phyloP scores from a whole-genome alignment of 2,329 filamentous ascomycete genomes.

The Colletotrichum sp. region DNA sequence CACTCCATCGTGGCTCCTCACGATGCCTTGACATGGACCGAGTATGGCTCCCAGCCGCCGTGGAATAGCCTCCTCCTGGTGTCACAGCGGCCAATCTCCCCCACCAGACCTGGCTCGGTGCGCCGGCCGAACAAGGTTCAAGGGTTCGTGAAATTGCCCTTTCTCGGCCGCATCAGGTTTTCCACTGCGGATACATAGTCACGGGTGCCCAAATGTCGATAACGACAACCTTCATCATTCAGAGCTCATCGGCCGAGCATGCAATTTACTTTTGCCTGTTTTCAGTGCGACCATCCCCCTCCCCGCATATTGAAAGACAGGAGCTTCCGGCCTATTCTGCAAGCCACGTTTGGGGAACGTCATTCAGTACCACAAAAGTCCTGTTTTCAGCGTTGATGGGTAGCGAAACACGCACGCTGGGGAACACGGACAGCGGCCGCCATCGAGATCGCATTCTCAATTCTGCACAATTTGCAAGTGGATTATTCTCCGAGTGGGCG shows the following conservation, averaged over 20 bases:
- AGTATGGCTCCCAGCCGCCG: background rate
- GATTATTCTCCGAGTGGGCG: background rate
- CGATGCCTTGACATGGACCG: background rate
- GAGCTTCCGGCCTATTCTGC: background rate
- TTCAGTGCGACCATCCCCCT: background rate
- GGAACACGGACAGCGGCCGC: background rate
- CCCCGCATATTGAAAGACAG: background rate
- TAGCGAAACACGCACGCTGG: background rate
- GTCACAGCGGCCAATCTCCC: background rate
- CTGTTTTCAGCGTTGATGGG: background rate
- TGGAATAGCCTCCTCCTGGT: background rate
- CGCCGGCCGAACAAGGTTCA: conserved; percentile 7
- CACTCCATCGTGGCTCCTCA: background rate
- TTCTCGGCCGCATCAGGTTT: conserved; percentile 3
- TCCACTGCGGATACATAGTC: background rate
- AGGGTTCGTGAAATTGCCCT: conserved; percentile 6
- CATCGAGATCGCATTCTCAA: background rate
- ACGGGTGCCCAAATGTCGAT: background rate
- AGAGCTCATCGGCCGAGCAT: conserved; percentile 1
- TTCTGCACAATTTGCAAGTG: background rate
- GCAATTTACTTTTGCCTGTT: background rate
- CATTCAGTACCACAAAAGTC: background rate
- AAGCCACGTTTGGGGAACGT: conserved; percentile 7
- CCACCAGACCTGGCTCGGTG: background rate
- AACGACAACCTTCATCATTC: background rate